A percentile compares a stretch with the other conserved stretches of the same genome.
phyloP scores from a whole-genome alignment of 1,284 basidiomycete species.

The Ceratobasidium sp. region DNA sequence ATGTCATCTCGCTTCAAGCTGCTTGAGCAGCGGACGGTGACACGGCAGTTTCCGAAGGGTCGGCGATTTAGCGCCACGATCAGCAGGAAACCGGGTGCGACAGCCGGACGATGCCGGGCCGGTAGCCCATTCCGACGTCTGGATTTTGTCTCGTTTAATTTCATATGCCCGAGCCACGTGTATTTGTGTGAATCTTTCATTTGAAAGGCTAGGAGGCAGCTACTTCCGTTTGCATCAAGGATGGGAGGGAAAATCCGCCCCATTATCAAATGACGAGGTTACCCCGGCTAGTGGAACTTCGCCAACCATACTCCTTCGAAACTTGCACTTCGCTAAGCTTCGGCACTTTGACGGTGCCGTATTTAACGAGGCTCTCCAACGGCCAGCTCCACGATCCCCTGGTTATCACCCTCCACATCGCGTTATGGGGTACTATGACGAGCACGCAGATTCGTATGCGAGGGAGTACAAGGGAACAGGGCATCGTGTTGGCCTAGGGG shows the following conservation, averaged over 20 bases:
- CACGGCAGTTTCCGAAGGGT: neutral
- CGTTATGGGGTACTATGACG: slow-evolving; percentile 18
- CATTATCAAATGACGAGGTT: too few species aligned
- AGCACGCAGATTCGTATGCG: neutral
- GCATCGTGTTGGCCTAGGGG: slow-evolving; percentile 8
- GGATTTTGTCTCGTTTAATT: neutral
- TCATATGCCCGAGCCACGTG: neutral
- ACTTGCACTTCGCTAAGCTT: too few species aligned
- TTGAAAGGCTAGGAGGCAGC: neutral
- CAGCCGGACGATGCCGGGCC: neutral
- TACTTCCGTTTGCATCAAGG: too few species aligned
- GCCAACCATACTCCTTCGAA: too few species aligned
- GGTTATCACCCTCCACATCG: neutral
- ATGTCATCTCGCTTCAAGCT: neutral
- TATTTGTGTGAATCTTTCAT: slow-evolving; percentile 3
- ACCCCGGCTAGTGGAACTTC: too few species aligned
- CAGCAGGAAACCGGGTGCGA: neutral
- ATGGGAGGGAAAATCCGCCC: too few species aligned
- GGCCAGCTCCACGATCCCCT: neutral
- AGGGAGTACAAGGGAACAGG: slow-evolving; percentile 8
- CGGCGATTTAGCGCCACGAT: neutral
- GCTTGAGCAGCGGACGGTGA: neutral
- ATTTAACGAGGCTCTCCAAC: too few species aligned
- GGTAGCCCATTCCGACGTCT: neutral
- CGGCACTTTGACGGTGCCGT: too few species aligned